Percentiles rank a stretch among this genome's conserved stretches.
These are phyloP conservation scores for Fomitopsis schrenkii DNA, from an alignment of 1,284 basidiomycete species.

Conservation along the genomic window DNA sequence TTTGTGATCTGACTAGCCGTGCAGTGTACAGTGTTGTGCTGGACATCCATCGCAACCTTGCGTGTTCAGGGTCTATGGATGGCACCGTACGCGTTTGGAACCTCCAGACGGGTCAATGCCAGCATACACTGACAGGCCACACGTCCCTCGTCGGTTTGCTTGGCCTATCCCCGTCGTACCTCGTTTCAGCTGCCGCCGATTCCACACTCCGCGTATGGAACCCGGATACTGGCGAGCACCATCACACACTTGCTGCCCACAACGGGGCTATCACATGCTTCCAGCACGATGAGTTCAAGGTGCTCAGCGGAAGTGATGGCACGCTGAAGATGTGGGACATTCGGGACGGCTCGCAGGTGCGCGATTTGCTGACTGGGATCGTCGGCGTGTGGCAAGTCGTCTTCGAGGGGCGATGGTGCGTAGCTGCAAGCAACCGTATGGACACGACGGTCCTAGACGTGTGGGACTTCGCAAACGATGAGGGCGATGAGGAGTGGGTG, in stretches of 20 bases:
- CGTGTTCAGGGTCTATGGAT: conserved; percentile 95
- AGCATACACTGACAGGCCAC: conserved; percentile 80
- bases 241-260: conserved; percentile 81
- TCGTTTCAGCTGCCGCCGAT: conserved; percentile 93
- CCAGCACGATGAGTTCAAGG: conserved; percentile 95
- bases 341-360: conserved; percentile 75
- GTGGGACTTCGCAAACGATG: conserved; percentile 79
- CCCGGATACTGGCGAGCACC: conserved; percentile 74
- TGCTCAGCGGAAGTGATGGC: conserved; percentile 91
- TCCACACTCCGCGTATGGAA: conserved; percentile 93
- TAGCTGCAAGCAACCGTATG: conserved; percentile 84
- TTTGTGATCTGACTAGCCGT: neutral
- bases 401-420: conserved; percentile 88
- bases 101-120: conserved; percentile 73
- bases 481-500: conserved; percentile 46
- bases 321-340: conserved; percentile 97
- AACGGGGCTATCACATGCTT: conserved; percentile 96
- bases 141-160: conserved; percentile 87
- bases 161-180: conserved; percentile 80
- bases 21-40: conserved; percentile 90
- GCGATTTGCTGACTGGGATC: conserved; percentile 85
- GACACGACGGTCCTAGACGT: conserved; percentile 80
- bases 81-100: conserved; percentile 94
- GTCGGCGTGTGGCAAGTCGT: conserved; percentile 95
- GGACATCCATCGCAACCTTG: conserved; percentile 79